Conservation (phyloP, 1,139 yeast species). For the Taphrina communis region DNA sequence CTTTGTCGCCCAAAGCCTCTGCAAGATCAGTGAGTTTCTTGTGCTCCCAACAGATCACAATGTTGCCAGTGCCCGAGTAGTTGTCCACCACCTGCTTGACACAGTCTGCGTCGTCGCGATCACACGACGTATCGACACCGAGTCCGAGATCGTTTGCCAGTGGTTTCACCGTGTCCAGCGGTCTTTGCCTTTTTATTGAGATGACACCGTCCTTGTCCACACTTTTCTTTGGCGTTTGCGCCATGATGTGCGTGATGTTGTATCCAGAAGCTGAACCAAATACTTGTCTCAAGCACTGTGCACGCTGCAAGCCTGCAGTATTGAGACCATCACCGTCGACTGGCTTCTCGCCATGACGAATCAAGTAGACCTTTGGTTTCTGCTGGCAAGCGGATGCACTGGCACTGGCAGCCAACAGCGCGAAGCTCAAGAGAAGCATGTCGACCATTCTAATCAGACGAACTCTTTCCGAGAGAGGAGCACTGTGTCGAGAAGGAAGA, state of each 20-base stretch:
- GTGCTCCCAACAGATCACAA: slow-evolving; percentile 37
- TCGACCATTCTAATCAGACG: neutral
- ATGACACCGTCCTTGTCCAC: neutral
- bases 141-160: slow-evolving; percentile 19
- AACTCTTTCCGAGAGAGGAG: too few species aligned
- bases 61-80: slow-evolving; percentile 8
- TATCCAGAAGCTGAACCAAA: slow-evolving; percentile 1
- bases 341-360: slow-evolving; percentile 39
- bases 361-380: slow-evolving; percentile 21
- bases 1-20: slow-evolving; percentile 15
- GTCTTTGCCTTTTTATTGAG: slow-evolving; percentile 8
- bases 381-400: neutral
- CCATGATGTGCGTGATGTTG: slow-evolving; percentile 29
- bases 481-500: too few species aligned
- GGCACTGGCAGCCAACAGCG: neutral
- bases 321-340: slow-evolving; percentile 10
- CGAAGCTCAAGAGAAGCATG: neutral
- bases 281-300: slow-evolving; percentile 12
- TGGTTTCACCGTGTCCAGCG: slow-evolving; percentile 16
- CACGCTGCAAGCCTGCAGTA: slow-evolving; percentile 6
- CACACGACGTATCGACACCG: slow-evolving; percentile 13
- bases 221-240: slow-evolving; percentile 9
- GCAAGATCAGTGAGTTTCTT: slow-evolving; percentile 16
- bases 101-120: slow-evolving; percentile 22
- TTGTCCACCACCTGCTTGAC: slow-evolving; percentile 13